Evolutionary conservation across 169 alveolate genomes (phyloP).

Genomic region (Amoebophrya sp.): DNA sequence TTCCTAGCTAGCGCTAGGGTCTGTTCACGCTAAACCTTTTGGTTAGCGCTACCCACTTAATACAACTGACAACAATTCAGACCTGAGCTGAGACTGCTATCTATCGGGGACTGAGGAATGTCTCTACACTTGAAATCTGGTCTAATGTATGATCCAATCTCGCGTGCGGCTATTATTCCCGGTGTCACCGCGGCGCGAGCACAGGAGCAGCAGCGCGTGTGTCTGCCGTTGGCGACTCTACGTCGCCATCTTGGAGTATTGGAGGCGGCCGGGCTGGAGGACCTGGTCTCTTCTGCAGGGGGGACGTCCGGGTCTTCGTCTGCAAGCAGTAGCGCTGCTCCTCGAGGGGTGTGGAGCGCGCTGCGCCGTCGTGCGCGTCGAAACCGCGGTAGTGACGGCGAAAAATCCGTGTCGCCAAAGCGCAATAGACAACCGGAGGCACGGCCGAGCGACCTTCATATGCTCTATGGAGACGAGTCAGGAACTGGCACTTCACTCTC

Average conservation of each 20-base stretch:
- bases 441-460: neutral
- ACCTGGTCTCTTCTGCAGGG: neutral
- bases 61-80: too few relatives aligned
- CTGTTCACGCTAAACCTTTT: too few relatives aligned
- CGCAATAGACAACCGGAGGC: neutral
- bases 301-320: neutral
- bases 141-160: neutral
- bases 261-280: neutral
- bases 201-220: conserved; percentile 13
- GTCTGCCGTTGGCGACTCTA: neutral
- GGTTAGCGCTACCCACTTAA: too few relatives aligned
- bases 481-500: too few relatives aligned
- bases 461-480: neutral
- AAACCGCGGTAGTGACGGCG: too few relatives aligned
- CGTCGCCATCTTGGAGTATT: neutral
- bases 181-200: neutral
- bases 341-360: too few relatives aligned
- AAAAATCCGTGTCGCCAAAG: too few relatives aligned
- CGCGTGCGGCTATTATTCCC: neutral
- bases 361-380: too few relatives aligned
- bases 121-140: too few relatives aligned
- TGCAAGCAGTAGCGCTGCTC: neutral
- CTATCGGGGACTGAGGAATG: too few relatives aligned
- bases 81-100: too few relatives aligned
- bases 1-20: too few relatives aligned